phyloP scores from a whole-genome alignment of 495 filamentous ascomycete genomes.

The Aspergillus nidulans region DNA sequence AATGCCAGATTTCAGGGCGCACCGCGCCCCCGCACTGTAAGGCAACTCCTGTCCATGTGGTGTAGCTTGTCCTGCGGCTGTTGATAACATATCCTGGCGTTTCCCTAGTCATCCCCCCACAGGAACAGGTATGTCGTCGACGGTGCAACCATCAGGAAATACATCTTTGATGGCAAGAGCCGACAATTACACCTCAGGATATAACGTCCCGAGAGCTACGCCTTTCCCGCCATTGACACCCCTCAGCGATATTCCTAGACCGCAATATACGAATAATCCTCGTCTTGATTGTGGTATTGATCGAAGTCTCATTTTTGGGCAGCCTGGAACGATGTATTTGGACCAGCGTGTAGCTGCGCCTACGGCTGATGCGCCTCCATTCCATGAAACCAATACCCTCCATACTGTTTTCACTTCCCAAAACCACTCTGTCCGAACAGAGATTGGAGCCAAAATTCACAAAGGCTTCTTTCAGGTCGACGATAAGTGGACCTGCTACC shows the following conservation, averaged over 20 bases:
- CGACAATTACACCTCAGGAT: constrained; percentile 34
- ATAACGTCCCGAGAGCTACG: constrained; percentile 31
- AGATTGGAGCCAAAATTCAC: constrained; percentile 81
- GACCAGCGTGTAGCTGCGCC: constrained; percentile 31
- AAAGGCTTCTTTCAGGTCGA: constrained; percentile 89
- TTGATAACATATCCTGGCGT: constrained; percentile 17
- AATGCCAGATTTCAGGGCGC: constrained; percentile 36
- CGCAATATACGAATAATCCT: constrained; percentile 34
- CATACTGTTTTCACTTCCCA: constrained; percentile 55
- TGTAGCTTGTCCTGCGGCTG: not conserved
- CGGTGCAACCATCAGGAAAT: constrained; percentile 29
- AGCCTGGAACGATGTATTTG: constrained; percentile 20
- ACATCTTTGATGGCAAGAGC: constrained; percentile 29
- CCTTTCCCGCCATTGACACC: constrained; percentile 28
- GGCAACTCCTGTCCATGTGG: constrained; percentile 4
- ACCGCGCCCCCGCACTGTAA: constrained; percentile 43
- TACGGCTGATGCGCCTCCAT: constrained; percentile 48
- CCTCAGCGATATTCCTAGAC: constrained; percentile 32
- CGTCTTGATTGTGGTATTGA: constrained; percentile 35
- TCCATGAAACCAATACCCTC: constrained; percentile 52
- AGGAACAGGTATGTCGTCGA: constrained; percentile 28
- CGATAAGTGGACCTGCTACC: constrained; percentile 91
- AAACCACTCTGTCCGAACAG: constrained; percentile 63
- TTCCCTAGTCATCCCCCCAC: constrained; percentile 34
- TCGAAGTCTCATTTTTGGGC: constrained; percentile 30